Evolutionary conservation across 225 moss, liverwort and hornwort genomes (phyloP).

Genomic region (Bryum argenteum): DNA sequence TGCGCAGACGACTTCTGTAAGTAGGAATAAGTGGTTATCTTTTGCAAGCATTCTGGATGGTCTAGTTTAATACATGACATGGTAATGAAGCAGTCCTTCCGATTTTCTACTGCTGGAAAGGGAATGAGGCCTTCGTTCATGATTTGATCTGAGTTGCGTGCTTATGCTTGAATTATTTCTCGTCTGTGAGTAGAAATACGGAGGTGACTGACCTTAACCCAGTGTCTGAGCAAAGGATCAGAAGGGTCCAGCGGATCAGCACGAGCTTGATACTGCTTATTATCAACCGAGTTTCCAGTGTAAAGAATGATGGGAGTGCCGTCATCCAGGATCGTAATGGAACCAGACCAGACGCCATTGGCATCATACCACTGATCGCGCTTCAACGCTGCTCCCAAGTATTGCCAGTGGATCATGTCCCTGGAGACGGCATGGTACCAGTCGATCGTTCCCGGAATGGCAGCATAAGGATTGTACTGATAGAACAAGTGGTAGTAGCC

Average conservation of each 20-base stretch:
- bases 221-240: conserved; percentile 60
- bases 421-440: conserved; percentile 55
- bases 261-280: conserved; percentile 45
- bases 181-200: not conserved
- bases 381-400: conserved; percentile 55
- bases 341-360: conserved; percentile 73
- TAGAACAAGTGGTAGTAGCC: conserved; percentile 49
- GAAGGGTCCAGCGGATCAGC: conserved; percentile 60
- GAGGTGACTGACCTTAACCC: conserved; percentile 41
- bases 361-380: conserved; percentile 75
- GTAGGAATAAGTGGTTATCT: too few species aligned
- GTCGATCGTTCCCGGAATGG: conserved; percentile 39
- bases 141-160: too few species aligned
- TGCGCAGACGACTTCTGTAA: too few species aligned
- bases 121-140: too few species aligned
- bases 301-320: conserved; percentile 57
- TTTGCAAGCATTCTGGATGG: too few species aligned
- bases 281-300: conserved; percentile 49
- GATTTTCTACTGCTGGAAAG: too few species aligned
- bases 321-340: conserved; percentile 55
- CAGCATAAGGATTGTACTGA: conserved; percentile 35
- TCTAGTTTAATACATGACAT: too few species aligned
- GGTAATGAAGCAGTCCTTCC: too few species aligned
- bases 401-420: conserved; percentile 63
- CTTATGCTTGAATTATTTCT: not conserved